Percentiles rank a stretch among this genome's conserved stretches.
These are phyloP conservation scores for Chloropicon primus DNA, from an alignment of 139 green algal species.

Conservation along the genomic window DNA sequence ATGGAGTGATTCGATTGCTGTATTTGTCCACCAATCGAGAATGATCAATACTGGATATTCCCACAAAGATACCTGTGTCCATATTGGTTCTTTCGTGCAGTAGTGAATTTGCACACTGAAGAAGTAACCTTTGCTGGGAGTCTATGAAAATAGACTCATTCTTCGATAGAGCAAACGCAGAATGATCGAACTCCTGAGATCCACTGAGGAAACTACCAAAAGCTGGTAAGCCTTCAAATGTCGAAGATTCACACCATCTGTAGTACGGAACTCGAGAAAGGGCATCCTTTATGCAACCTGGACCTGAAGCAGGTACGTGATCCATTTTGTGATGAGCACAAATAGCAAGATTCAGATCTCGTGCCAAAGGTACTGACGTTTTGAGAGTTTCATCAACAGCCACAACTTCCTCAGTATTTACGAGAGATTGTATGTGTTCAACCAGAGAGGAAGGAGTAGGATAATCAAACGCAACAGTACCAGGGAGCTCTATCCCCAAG, in stretches of 20 bases:
- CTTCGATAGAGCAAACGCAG: background rate
- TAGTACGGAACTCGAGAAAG: background rate
- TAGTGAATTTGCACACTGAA: background rate
- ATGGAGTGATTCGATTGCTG: background rate
- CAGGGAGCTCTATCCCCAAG: background rate
- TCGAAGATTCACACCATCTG: background rate
- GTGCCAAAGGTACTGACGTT: background rate
- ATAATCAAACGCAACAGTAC: slow-evolving; percentile 14
- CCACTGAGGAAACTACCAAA: background rate
- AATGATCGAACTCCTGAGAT: background rate
- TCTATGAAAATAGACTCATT: background rate
- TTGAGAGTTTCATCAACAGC: background rate
- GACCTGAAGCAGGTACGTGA: background rate
- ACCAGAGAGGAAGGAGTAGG: background rate
- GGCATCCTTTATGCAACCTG: background rate
- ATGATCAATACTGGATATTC: slow-evolving; percentile 39
- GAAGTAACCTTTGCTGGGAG: background rate
- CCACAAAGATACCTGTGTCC: slow-evolving; percentile 10
- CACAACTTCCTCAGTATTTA: background rate
- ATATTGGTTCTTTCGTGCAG: background rate
- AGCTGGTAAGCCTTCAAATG: background rate
- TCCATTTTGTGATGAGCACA: background rate
- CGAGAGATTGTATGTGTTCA: background rate
- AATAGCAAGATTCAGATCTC: background rate
- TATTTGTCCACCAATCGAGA: slow-evolving; percentile 11